Conservation (phyloP, 495 filamentous ascomycete species). For the Aspergillus asperescens region DNA sequence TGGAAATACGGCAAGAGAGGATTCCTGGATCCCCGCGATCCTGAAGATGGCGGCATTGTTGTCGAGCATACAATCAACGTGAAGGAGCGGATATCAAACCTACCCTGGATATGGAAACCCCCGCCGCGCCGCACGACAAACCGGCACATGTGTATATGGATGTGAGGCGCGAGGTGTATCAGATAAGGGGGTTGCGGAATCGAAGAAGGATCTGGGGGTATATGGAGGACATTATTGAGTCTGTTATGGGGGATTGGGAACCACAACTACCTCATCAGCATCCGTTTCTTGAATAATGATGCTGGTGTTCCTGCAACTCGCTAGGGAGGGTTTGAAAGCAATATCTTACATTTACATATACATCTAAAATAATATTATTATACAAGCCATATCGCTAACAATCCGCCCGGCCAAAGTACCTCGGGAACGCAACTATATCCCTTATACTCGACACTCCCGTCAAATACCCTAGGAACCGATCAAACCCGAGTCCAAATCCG, state of each 20-base stretch:
- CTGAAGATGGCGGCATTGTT: neutral
- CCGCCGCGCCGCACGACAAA: neutral
- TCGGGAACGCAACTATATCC: slow-evolving; percentile 83
- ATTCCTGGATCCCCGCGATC: neutral
- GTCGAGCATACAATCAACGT: neutral
- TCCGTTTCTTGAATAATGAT: neutral
- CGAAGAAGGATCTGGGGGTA: slow-evolving; percentile 10
- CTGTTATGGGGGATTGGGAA: neutral
- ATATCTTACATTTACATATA: slow-evolving; percentile 17
- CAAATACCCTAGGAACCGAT: slow-evolving; percentile 82
- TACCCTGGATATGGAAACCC: neutral
- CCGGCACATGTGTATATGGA: slow-evolving; percentile 2
- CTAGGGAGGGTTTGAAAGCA: neutral
- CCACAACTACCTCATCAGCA: neutral
- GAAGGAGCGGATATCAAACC: neutral
- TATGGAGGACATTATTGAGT: slow-evolving; percentile 11
- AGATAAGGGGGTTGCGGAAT: slow-evolving; percentile 3
- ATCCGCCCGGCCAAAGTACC: slow-evolving; percentile 87
- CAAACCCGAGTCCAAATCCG: slow-evolving; percentile 91
- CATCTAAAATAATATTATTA: neutral
- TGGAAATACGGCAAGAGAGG: neutral
- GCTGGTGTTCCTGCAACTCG: too few relatives aligned
- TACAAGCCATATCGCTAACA: slow-evolving; percentile 50
- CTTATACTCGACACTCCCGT: slow-evolving; percentile 77
- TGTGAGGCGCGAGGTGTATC: neutral